Conservation (phyloP, 2,329 filamentous ascomycete genomes). For the Xylogone sp. region DNA sequence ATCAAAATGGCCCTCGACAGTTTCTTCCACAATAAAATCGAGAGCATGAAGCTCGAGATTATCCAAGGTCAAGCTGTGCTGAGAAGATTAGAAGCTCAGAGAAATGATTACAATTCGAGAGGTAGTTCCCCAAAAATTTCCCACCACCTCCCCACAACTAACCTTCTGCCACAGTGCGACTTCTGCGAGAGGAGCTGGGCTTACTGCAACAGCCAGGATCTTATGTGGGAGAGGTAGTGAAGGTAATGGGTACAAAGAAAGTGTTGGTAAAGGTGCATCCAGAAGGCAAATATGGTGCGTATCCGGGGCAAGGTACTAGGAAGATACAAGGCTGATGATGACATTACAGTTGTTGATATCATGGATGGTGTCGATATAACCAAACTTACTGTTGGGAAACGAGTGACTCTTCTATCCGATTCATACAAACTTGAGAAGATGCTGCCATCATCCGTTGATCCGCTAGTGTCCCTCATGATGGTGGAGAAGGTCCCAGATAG, state of each 20-base stretch:
- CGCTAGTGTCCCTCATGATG: constrained; percentile 99
- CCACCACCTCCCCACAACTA: constrained; percentile 9
- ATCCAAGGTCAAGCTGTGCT: constrained; percentile 97
- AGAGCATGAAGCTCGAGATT: constrained; percentile 99
- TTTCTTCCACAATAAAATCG: constrained; percentile 99
- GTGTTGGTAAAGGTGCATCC: constrained; percentile 98
- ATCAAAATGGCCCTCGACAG: constrained; percentile 93
- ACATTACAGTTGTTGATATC: constrained; percentile 86
- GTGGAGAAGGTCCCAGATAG: constrained; percentile 99
- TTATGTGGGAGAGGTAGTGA: constrained; percentile 99
- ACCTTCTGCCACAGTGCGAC: constrained; percentile 58
- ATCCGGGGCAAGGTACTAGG: background rate
- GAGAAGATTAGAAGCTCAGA: constrained; percentile 91
- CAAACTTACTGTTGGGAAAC: constrained; percentile 96
- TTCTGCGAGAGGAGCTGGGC: constrained; percentile 92
- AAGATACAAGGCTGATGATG: constrained; percentile 11
- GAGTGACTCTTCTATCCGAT: constrained; percentile 92
- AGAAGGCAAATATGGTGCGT: constrained; percentile 96
- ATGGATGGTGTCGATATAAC: constrained; percentile 89
- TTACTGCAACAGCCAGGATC: constrained; percentile 95
- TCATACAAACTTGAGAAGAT: constrained; percentile 99
- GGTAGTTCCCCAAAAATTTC: constrained; percentile 20
- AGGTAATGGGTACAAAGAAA: constrained; percentile 99
- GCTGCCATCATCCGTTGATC: constrained; percentile 95
- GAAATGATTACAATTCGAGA: constrained; percentile 98